Conservation (phyloP, 2,329 filamentous ascomycete genomes). For the Alternaria tenuissima region DNA sequence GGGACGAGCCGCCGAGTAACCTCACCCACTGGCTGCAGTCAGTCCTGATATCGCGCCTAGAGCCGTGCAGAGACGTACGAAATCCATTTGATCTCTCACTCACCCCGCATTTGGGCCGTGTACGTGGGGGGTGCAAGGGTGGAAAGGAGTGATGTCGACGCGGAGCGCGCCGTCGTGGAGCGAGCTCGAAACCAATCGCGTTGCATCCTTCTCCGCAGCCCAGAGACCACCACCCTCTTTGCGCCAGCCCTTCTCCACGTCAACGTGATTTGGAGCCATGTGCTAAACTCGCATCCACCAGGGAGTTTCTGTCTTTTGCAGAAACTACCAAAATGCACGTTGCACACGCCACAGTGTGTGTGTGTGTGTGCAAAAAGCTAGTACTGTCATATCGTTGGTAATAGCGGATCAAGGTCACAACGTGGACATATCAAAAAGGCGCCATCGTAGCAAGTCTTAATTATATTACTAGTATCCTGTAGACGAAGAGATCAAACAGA, state of each 20-base stretch:
- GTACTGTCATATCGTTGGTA: no score
- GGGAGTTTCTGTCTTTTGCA: not conserved
- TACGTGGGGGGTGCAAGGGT: slow-evolving; percentile 28
- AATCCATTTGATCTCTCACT: slow-evolving; percentile 36
- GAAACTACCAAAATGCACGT: not conserved
- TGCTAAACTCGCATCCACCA: not conserved
- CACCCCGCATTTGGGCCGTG: slow-evolving; percentile 37
- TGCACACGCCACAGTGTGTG: no score
- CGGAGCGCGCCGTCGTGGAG: slow-evolving; percentile 20
- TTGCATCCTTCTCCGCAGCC: slow-evolving; percentile 16
- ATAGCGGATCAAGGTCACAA: no score
- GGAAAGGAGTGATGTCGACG: slow-evolving; percentile 25
- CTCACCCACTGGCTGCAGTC: slow-evolving; percentile 62
- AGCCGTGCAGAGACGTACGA: slow-evolving; percentile 23
- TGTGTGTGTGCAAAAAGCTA: no score
- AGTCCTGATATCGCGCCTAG: slow-evolving; percentile 19
- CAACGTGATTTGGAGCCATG: no score
- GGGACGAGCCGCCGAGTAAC: slow-evolving; percentile 65
- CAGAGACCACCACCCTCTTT: not conserved
- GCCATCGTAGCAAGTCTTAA: not conserved
- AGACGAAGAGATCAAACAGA: not conserved
- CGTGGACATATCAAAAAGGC: no score
- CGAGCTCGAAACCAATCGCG: slow-evolving; percentile 20
- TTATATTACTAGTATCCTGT: not conserved
- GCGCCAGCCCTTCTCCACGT: not conserved